Evolutionary conservation across 2,329 filamentous ascomycete genomes (phyloP).

Genomic region (Exserohilum rostratum): DNA sequence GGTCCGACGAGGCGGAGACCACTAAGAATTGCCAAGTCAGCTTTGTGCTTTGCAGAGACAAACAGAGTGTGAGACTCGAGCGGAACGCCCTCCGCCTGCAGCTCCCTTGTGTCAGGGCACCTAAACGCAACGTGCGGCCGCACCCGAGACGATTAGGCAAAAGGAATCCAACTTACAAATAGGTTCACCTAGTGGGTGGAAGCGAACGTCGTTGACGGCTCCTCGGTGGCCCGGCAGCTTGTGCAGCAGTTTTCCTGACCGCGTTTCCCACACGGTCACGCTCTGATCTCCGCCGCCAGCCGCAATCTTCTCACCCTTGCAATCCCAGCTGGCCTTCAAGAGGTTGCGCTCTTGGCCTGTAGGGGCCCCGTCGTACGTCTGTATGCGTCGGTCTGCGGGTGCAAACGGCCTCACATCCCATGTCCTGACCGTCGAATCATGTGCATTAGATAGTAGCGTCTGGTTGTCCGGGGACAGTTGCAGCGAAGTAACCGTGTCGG

Average conservation of each 20-base stretch:
- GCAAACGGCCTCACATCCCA: constrained; percentile 98
- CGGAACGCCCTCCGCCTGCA: not conserved
- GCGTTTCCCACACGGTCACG: constrained; percentile 87
- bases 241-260: constrained; percentile 88
- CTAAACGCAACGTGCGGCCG: not conserved
- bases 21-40: constrained; percentile 61
- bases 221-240: constrained; percentile 96
- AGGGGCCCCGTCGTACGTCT: constrained; percentile 90
- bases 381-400: constrained; percentile 80
- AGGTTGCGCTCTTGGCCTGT: constrained; percentile 90
- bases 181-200: constrained; percentile 82
- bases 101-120: not conserved
- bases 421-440: constrained; percentile 91
- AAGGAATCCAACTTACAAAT: constrained; percentile 70
- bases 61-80: constrained; percentile 1
- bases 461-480: constrained; percentile 93
- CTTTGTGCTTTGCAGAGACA: constrained; percentile 13
- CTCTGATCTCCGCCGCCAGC: constrained; percentile 90
- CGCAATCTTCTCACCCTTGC: constrained; percentile 82
- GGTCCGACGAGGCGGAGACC: constrained; percentile 87
- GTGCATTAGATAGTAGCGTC: constrained; percentile 85
- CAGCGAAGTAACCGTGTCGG: constrained; percentile 89
- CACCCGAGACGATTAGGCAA: not conserved
- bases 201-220: constrained; percentile 91
- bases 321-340: constrained; percentile 87